Evolutionary conservation across 2,329 filamentous ascomycete species (phyloP), one percentile per base, ranked within the genome.

Genomic region (Claviceps paspali): DNA sequence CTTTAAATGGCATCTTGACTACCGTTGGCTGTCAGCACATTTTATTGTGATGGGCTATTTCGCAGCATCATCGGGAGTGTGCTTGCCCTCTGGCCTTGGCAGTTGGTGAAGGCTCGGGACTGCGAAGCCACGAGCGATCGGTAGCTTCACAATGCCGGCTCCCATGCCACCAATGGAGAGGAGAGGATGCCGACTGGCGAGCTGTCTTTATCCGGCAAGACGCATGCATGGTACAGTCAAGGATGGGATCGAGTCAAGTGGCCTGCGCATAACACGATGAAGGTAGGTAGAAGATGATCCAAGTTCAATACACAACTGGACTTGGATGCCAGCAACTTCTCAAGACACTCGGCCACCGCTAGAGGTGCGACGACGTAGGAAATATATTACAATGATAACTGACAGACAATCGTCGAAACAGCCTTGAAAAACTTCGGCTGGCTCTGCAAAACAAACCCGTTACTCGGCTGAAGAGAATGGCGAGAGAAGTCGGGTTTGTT

Each of bases 151-250:
- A 29, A 72, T 64, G 29, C 67, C 67, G 39, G 61, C 54, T 35
- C 68, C 68, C 68, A 72, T 73, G 44, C 70, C 67, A 7, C 68
- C 68, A 38, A 71, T 60, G 27, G 68, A 73, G 43, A 71, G 27
- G 68, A 73, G 43, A 71, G 47, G 39, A 71, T 61, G 39, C 63
- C 67, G 27, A 72, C 53, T 41, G 58, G 63, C 21, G 23, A 24
- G 22, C 22, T 35, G n/a, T 14, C 18, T 7, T 18, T 12, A 12
- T 27, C 4, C 12, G 21, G 7, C 11, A 17, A 31, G 26, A 32
- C 23, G n/a, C n/a, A n/a, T n/a, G n/a, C 37, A 39, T 39, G 29
- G 4, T n/a, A 21, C 12, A 21, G 22, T 5, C 1, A 12, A 7
- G 17, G 4, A 15, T 7, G 14, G 7, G 26, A 6, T 29, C 27